phyloP scores from a whole-genome alignment of 192 early-diverging fungal genomes.

The Entomortierella lignicola region DNA sequence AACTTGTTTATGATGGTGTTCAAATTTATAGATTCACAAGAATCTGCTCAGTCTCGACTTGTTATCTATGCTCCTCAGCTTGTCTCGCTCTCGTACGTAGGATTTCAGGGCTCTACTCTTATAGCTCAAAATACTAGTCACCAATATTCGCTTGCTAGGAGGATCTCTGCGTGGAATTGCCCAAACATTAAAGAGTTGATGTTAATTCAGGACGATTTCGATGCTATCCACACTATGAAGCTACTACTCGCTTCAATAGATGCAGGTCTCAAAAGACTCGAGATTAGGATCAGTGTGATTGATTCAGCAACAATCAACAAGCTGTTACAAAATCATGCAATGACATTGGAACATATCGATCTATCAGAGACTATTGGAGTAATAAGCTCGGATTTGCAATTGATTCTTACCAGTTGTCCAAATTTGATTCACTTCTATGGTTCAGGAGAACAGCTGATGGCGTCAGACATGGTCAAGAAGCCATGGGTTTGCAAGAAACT shows the following conservation, averaged over 20 bases:
- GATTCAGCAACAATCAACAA: neutral
- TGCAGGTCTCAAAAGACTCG: no score
- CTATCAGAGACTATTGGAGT: neutral
- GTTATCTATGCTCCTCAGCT: neutral
- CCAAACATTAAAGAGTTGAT: neutral
- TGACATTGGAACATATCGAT: neutral
- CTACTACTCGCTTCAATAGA: neutral
- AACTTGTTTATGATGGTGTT: neutral
- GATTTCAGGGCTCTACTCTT: neutral
- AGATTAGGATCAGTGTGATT: no score
- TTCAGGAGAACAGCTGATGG: neutral
- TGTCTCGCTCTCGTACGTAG: neutral
- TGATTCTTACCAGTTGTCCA: constrained; percentile 8
- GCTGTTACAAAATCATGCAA: neutral
- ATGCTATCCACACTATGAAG: neutral
- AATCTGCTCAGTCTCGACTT: neutral
- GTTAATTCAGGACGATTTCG: neutral
- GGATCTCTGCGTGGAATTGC: neutral
- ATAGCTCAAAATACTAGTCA: neutral
- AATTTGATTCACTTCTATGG: neutral
- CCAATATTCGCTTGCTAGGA: neutral
- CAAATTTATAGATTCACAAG: neutral
- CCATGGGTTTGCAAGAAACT: no score
- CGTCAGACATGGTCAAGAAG: no score
- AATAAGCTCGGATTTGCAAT: neutral